phyloP scores from a whole-genome alignment of 2,329 filamentous ascomycete genomes.

The Colletotrichum sp. region DNA sequence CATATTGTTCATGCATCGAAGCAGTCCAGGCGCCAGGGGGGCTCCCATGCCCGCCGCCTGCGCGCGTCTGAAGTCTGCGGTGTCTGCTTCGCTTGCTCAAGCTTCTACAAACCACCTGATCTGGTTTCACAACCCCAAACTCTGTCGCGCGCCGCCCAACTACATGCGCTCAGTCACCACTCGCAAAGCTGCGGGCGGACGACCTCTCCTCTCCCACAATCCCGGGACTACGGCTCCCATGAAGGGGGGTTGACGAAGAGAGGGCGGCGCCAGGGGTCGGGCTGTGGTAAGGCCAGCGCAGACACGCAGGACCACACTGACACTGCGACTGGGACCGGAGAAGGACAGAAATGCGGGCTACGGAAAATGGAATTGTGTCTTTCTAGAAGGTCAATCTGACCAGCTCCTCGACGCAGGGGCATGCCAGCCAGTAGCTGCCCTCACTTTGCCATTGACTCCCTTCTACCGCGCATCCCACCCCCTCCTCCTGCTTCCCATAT shows the following conservation, averaged over 20 bases:
- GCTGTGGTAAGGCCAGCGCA: background rate
- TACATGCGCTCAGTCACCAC: background rate
- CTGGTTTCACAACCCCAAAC: constrained; percentile 17
- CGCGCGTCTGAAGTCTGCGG: background rate
- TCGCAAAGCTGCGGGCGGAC: background rate
- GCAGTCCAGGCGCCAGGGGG: background rate
- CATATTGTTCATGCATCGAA: constrained; percentile 1
- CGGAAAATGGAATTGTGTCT: constrained; percentile 2
- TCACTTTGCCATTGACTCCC: background rate
- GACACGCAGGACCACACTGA: background rate
- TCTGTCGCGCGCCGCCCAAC: constrained; percentile 1
- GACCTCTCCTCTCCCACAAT: background rate
- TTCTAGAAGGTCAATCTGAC: constrained; percentile 11
- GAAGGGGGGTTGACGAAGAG: background rate
- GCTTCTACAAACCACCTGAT: background rate
- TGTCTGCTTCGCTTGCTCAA: background rate
- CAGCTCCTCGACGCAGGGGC: background rate
- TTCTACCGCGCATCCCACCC: background rate
- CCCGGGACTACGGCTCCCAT: background rate
- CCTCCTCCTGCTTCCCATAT: background rate
- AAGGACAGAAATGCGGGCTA: background rate
- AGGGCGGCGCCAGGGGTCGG: background rate
- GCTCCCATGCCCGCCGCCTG: background rate
- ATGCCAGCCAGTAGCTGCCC: background rate
- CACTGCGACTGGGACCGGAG: background rate